Evolutionary conservation across 139 green algal species (phyloP), one percentile per base, ranked within the genome.

Genomic region (Zygnema cylindricum): DNA sequence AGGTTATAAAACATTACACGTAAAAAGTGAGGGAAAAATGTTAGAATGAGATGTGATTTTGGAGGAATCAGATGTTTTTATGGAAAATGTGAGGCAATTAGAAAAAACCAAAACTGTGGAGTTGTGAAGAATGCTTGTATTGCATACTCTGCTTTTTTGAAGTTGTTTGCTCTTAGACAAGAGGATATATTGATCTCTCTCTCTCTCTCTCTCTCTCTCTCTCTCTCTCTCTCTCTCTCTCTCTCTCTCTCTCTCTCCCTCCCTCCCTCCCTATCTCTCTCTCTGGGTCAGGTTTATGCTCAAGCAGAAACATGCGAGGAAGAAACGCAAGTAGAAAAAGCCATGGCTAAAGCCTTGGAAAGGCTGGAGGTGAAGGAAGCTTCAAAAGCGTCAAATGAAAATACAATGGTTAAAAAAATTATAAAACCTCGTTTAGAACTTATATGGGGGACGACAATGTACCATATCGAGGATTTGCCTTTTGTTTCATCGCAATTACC

Each of bases 391-490:
- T 33, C 77, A 42, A 84, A 33, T 30, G 71, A 38, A 78, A 38
- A 38, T 16, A 36, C 71, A 78, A 49, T 38, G 41, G 71, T 21
- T n/a, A n/a, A n/a, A n/a, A n/a, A n/a, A n/a, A n/a, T n/a, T n/a
- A n/a, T n/a, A n/a, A n/a, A n/a, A n/a, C 38, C 39, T 1, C 85
- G 63, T 71, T 71, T 87, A 33, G 75, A 91, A 30, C 43, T 87
- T 33, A 35, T 92, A 22, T 92, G 88, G 39, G 98, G 97, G 95
- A 94, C 94, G 54, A 98, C 96, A 0, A 79, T 99, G 88, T 98
- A 96, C 89, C 96, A 99, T 90, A 54, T 93, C 39, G 95, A 97
- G 41, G 97, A 99, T 90, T 82, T 99, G n/a, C 96, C 96, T 2
- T 98, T 96, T 81, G 78, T 55, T 76, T 25, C 93, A 40, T 22